phyloP scores from a whole-genome alignment of 805 yeast genomes.

The Kluyveromyces nonfermentans region DNA sequence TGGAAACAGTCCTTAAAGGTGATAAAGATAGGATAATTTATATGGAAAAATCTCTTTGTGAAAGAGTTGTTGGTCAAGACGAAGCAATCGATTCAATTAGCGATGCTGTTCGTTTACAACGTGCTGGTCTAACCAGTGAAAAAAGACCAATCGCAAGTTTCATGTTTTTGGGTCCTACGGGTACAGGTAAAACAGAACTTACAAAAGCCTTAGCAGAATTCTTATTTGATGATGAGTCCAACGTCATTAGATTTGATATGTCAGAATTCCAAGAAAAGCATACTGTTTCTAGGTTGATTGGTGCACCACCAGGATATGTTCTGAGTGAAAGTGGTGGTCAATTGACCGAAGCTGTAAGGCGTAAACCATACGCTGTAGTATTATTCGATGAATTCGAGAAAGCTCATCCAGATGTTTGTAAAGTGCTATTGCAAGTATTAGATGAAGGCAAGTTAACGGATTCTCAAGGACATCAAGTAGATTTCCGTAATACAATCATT shows the following conservation, averaged over 20 bases:
- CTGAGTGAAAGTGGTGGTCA: conserved; percentile 93
- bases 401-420: conserved; percentile 94
- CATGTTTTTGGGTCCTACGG: conserved; percentile 96
- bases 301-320: conserved; percentile 97
- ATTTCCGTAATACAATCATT: conserved; percentile 87
- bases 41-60: conserved; percentile 74
- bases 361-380: conserved; percentile 90
- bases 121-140: conserved; percentile 93
- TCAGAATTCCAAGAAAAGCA: conserved; percentile 96
- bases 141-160: conserved; percentile 94
- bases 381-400: conserved; percentile 94
- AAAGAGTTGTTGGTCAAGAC: conserved; percentile 88
- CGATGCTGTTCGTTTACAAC: conserved; percentile 89
- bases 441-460: conserved; percentile 95
- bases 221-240: conserved; percentile 76
- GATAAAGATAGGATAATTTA: conserved; percentile 83
- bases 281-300: conserved; percentile 81
- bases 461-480: conserved; percentile 89
- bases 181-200: conserved; percentile 96
- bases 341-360: conserved; percentile 88
- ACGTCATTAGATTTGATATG: conserved; percentile 93
- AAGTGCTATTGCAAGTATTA: conserved; percentile 78
- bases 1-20: conserved; percentile 81
- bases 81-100: conserved; percentile 85
- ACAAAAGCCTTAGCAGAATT: conserved; percentile 90